Conservation (phyloP, 176 grass and related monocot species). For the Bromus sterilis region DNA sequence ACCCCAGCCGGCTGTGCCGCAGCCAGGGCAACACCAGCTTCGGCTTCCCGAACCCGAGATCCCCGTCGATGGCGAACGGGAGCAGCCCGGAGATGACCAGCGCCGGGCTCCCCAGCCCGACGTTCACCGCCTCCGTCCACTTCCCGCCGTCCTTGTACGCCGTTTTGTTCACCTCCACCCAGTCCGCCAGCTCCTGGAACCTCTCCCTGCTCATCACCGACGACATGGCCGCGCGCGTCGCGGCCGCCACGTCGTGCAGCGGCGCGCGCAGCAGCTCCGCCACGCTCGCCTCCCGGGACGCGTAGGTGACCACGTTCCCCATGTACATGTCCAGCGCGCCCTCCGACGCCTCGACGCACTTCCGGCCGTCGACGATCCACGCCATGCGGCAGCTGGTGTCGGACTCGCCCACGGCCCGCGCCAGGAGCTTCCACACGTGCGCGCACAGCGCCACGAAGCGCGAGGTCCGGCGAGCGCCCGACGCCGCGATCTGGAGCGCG, state of each 20-base stretch:
- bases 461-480: slow-evolving; percentile 1
- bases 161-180: slow-evolving; percentile 62
- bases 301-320: slow-evolving; percentile 59
- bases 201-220: slow-evolving; percentile 19
- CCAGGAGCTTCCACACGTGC: slow-evolving; percentile 68
- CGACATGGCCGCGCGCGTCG: slow-evolving; percentile 29
- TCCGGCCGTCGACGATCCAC: slow-evolving; percentile 59
- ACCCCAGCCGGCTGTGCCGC: slow-evolving; percentile 36
- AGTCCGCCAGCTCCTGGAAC: slow-evolving; percentile 72
- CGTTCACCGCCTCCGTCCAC: slow-evolving; percentile 64
- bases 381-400: slow-evolving; percentile 53
- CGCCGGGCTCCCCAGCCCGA: slow-evolving; percentile 57
- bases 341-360: slow-evolving; percentile 20
- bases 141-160: slow-evolving; percentile 53
- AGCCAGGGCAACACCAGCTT: slow-evolving; percentile 30
- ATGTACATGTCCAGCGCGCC: slow-evolving; percentile 43
- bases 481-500: slow-evolving; percentile 6
- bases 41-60: slow-evolving; percentile 55
- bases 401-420: slow-evolving; percentile 34
- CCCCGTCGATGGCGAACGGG: slow-evolving; percentile 42
- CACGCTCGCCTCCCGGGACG: slow-evolving; percentile 34
- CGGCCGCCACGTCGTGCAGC: slow-evolving; percentile 19
- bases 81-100: slow-evolving; percentile 40
- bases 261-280: slow-evolving; percentile 23
- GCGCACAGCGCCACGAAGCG: slow-evolving; percentile 51